Evolutionary conservation across 1,284 basidiomycete genomes (phyloP), one percentile per base, ranked within the genome.

Genomic region (Ceratobasidium sp.): DNA sequence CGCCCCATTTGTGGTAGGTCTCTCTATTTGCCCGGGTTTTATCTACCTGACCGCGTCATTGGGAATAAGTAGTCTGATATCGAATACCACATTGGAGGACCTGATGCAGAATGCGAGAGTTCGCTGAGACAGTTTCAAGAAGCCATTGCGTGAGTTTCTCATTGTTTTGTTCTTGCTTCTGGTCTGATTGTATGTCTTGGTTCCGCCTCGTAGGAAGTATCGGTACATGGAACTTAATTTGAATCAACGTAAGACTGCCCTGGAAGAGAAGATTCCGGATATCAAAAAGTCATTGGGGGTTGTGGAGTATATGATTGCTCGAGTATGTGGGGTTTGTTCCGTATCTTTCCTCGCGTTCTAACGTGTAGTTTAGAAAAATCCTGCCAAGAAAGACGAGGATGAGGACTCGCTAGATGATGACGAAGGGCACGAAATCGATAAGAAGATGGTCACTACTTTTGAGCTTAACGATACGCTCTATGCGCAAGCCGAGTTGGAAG

Each of bases 181-280:
- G n/a, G n/a, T n/a, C n/a, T n/a, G n/a, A n/a, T n/a, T n/a, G n/a
- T n/a, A n/a, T n/a, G n/a, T n/a, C n/a, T n/a, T n/a, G n/a, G n/a
- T n/a, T n/a, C n/a, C n/a, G n/a, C n/a, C n/a, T n/a, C n/a, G 71
- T 81, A 98, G 95, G 72, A 98, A 99, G 83, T 99, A 99, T 83
- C 91, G 93, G 70, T 97, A 96, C 80, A 98, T 99, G 96, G 96
- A 98, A 76, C 82, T 88, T 38, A 96, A 90, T 76, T 83, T 96
- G 54, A 83, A 89, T 13, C 91, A 94, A 77, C 85, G 95, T 53
- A 85, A 91, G 60, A 84, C 85, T 69, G 89, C 90, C 1, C 83
- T 98, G 4, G 90, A 94, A 74, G 92, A 93, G 72, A 98, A 99
- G 84, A 96, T 98, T 54, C 96, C 96, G 0, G 97, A 99, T 78